Evolutionary conservation across 164 flowering plant genomes (phyloP).

Genomic region (Sextonia rubra): DNA sequence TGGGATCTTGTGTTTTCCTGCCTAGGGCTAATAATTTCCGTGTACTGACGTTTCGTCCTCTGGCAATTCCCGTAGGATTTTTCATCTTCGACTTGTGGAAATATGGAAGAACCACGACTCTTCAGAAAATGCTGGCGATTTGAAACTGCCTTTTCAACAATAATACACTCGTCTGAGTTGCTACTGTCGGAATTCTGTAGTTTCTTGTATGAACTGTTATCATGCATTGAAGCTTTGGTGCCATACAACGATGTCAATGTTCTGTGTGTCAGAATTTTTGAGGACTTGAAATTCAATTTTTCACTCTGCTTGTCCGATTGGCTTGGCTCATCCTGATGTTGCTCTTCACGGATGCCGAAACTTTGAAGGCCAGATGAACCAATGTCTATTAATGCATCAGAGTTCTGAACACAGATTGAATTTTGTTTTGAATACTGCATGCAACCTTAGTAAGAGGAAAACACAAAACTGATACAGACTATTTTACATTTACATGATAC

Average conservation of each 20-base stretch:
- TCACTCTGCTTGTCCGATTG: conserved; percentile 32
- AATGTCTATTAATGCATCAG: conserved; percentile 1
- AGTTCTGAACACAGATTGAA: conserved; percentile 14
- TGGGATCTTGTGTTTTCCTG: conserved; percentile 45
- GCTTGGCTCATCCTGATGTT: conserved; percentile 26
- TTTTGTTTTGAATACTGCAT: background rate
- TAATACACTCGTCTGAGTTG: conserved; percentile 41
- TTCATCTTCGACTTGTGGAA: conserved; percentile 44
- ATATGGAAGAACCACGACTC: conserved; percentile 17
- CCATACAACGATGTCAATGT: conserved; percentile 60
- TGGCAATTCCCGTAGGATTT: conserved; percentile 27
- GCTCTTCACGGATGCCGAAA: conserved; percentile 4
- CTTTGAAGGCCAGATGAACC: conserved; percentile 9
- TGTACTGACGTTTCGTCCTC: conserved; percentile 50
- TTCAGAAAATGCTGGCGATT: conserved; percentile 22
- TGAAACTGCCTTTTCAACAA: conserved; percentile 32
- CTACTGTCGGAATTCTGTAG: conserved; percentile 23
- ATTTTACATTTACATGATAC: background rate
- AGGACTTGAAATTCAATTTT: conserved; percentile 26
- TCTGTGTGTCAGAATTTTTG: conserved; percentile 48
- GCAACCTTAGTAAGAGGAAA: background rate
- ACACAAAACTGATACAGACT: background rate
- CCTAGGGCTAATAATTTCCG: conserved; percentile 43
- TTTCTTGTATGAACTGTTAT: conserved; percentile 21
- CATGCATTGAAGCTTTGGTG: conserved; percentile 27